phyloP scores from a whole-genome alignment of 352 stramenopile species.

The Halophytophthora batemanensis region DNA sequence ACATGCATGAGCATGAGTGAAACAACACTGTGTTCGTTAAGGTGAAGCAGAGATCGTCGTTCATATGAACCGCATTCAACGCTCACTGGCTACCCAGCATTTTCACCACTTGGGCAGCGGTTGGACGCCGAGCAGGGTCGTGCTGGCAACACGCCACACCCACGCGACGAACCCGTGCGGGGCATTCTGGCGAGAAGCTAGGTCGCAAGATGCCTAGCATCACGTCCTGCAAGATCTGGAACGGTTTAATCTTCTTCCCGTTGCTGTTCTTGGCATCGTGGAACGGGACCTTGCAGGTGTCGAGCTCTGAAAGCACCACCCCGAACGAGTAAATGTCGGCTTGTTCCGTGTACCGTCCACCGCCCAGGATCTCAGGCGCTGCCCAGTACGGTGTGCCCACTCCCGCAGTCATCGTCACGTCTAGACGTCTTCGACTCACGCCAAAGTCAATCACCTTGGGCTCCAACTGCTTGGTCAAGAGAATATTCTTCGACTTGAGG shows the following conservation, averaged over 20 bases:
- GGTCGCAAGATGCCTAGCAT: conserved; percentile 40
- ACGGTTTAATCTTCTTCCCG: conserved; percentile 32
- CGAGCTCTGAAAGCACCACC: conserved; percentile 35
- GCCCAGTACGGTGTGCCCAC: conserved; percentile 31
- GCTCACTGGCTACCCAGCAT: conserved; percentile 11
- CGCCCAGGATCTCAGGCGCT: conserved; percentile 32
- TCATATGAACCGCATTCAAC: neutral
- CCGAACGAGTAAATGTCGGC: conserved; percentile 44
- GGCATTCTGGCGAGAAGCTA: conserved; percentile 38
- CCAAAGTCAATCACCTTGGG: conserved; percentile 59
- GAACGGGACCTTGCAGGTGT: conserved; percentile 28
- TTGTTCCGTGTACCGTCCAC: conserved; percentile 22
- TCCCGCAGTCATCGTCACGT: conserved; percentile 24
- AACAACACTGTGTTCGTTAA: too few relatives aligned
- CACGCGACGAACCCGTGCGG: conserved; percentile 32
- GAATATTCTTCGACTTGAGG: conserved; percentile 48
- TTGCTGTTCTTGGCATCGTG: conserved; percentile 18
- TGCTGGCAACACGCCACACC: conserved; percentile 39
- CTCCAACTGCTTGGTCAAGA: conserved; percentile 63
- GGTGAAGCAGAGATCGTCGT: too few relatives aligned
- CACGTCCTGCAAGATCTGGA: conserved; percentile 38
- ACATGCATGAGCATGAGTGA: too few relatives aligned
- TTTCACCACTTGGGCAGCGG: conserved; percentile 12
- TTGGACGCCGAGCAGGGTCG: conserved; percentile 29
- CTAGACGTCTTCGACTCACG: conserved; percentile 17